These are phyloP conservation scores for Pelomyxa schiedti DNA, from an alignment of 78 protist genomes.

Conservation along the genomic window DNA sequence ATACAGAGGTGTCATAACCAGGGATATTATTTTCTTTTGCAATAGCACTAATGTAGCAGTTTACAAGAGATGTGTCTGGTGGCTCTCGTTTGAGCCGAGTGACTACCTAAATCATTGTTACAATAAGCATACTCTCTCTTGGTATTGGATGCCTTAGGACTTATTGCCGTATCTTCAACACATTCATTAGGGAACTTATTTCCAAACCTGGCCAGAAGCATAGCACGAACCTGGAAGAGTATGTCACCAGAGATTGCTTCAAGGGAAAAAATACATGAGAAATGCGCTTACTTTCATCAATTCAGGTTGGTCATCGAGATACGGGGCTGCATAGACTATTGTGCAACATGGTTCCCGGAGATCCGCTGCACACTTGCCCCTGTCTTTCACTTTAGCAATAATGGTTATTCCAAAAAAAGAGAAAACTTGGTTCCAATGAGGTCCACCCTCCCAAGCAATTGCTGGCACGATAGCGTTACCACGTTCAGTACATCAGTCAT, in stretches of 20 bases:
- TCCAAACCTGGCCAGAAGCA: slow-evolving; percentile 41
- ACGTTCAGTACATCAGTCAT: slow-evolving; percentile 34
- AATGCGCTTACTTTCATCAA: no score
- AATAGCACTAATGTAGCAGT: slow-evolving; percentile 18
- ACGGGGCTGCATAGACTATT: slow-evolving; percentile 46
- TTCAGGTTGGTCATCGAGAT: slow-evolving; percentile 43
- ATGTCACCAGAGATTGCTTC: no score
- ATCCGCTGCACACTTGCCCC: slow-evolving; percentile 41
- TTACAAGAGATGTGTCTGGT: slow-evolving; percentile 38
- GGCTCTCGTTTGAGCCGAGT: slow-evolving; percentile 35
- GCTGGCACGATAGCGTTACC: slow-evolving; percentile 29
- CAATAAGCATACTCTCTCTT: no score
- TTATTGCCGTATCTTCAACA: slow-evolving; percentile 36
- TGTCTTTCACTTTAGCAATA: no score
- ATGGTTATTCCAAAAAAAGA: no score
- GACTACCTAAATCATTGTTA: no score
- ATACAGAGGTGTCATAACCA: neutral
- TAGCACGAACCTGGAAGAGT: slow-evolving; percentile 28
- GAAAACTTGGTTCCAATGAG: neutral
- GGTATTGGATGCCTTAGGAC: slow-evolving; percentile 39
- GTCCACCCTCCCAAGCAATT: neutral
- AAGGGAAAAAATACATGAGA: no score
- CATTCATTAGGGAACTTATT: slow-evolving; percentile 45
- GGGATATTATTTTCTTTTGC: slow-evolving; percentile 37
- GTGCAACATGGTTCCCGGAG: slow-evolving; percentile 40